Percentiles rank a stretch among this genome's conserved stretches.
Conservation (phyloP, 192 early-diverging fungal genomes). For the Jimgerdemannia flammicorona region DNA sequence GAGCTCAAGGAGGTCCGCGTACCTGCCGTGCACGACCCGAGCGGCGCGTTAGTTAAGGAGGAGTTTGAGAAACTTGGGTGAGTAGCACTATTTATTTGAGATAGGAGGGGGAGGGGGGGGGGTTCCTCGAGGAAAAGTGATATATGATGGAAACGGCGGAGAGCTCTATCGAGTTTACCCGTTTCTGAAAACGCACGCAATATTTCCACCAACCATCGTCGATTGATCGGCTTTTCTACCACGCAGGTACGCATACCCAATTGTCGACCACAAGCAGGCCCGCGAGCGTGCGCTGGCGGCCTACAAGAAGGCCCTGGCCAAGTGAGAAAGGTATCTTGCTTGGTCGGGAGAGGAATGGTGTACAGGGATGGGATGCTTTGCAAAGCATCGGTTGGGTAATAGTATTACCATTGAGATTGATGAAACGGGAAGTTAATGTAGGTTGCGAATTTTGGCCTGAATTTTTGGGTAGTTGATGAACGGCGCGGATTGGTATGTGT, state of each 20-base stretch:
- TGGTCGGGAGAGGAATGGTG: no score
- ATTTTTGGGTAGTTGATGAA: no score
- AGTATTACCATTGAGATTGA: no score
- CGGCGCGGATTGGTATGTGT: no score
- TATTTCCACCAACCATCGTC: no score
- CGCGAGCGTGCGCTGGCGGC: conserved; percentile 42
- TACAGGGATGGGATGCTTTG: no score
- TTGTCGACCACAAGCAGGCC: conserved; percentile 63
- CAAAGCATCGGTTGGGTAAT: no score
- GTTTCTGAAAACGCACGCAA: background rate
- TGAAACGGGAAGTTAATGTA: no score
- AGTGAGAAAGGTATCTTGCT: background rate
- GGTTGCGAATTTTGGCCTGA: no score
- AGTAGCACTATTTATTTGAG: background rate
- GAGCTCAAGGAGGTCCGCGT: conserved; percentile 46
- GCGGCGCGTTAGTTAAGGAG: conserved; percentile 23
- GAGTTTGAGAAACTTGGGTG: conserved; percentile 46
- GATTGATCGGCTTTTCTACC: background rate
- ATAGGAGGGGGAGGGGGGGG: no score
- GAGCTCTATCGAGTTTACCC: background rate
- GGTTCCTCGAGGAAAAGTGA: no score
- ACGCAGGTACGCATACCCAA: conserved; percentile 52
- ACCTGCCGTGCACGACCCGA: conserved; percentile 54
- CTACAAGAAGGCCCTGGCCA: conserved; percentile 35
- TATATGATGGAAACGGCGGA: no score